Evolutionary conservation across 208 protist species (phyloP).

Genomic region (Acanthamoeba triangularis): DNA sequence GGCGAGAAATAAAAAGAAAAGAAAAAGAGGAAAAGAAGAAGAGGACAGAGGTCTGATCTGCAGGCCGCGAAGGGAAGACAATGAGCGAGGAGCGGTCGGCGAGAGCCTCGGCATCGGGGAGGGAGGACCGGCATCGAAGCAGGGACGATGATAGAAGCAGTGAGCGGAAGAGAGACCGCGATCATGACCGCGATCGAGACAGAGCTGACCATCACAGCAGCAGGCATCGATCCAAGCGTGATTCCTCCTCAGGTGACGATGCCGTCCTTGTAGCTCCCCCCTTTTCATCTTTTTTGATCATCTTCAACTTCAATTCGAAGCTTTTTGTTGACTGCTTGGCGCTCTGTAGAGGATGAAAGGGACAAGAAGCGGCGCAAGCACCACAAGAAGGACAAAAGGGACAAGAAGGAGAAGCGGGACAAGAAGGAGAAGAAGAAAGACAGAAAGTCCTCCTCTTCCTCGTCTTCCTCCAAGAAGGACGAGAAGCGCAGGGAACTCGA

Average conservation of each 20-base stretch:
- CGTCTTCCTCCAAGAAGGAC: background rate
- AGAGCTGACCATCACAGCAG: background rate
- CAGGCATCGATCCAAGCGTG: background rate
- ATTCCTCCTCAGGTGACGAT: background rate
- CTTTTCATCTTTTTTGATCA: background rate
- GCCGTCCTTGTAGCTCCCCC: background rate
- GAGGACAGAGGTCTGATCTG: background rate
- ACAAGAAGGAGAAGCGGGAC: constrained; percentile 27
- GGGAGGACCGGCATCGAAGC: background rate
- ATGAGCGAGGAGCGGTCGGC: background rate
- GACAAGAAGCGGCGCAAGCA: constrained; percentile 20
- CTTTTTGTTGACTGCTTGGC: background rate
- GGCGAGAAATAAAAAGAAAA: constrained; percentile 27
- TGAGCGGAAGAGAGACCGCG: background rate
- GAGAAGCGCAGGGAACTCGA: background rate
- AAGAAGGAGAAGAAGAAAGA: constrained; percentile 50
- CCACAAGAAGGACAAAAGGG: constrained; percentile 19
- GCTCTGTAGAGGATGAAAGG: background rate
- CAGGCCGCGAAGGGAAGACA: background rate
- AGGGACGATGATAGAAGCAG: background rate
- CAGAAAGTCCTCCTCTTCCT: background rate
- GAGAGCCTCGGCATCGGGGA: background rate
- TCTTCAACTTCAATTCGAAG: background rate
- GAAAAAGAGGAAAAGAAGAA: background rate
- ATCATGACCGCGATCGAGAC: background rate